Base-by-base conservation (phyloP, 768 basidiomycete species). In the Leccinellum luteum region DNA sequence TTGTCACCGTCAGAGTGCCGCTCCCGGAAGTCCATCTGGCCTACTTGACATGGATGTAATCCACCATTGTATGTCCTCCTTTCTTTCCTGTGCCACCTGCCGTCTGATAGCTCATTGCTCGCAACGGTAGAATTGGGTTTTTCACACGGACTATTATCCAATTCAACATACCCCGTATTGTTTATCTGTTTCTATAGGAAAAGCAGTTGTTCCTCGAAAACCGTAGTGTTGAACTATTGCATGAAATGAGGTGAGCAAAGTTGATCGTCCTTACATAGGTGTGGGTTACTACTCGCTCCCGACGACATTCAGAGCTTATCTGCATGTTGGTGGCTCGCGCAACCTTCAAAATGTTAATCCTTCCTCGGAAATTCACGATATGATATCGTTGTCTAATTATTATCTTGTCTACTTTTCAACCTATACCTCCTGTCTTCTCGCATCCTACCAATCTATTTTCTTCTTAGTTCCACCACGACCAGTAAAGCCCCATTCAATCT, bases 401-500 rank as follows among this genome's bases (percentile, higher is more conserved):
- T 9, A 54, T n/a, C 45, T 32, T 19, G 52, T 44, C 28, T 43
- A 32, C 21, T 19, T 31, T 48, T 27, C 23, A 13, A 10, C 8
- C 31, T 4, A 4, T 2, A 14, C 25, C 44, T 30, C 30, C 25
- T n/a, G 12, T n/a, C 27, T 30, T 13, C 48, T 38, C 23, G 12
- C 13, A 44, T 15, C 32, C 44, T 57, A 67, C 68, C 68, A 67
- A 12, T 50, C 44, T 45, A 63, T 1, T 47, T 48, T 57, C 38
- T 60, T 57, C 17, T 6, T n/a, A 17, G 14, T 4, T 13, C 54
- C 52, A 8, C 60, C 75, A 49, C 77, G 70, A 34, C 81, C 80
- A 17, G 52, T 63, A 60, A 82, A 83, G 1, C 69, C 76, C 84
- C 84, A 85, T 48, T 75, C 74, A 48, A 85, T 85, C 68, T 86